Evolutionary conservation across 108 stramenopile genomes (phyloP).

Genomic region (Thalassiosira profunda): DNA sequence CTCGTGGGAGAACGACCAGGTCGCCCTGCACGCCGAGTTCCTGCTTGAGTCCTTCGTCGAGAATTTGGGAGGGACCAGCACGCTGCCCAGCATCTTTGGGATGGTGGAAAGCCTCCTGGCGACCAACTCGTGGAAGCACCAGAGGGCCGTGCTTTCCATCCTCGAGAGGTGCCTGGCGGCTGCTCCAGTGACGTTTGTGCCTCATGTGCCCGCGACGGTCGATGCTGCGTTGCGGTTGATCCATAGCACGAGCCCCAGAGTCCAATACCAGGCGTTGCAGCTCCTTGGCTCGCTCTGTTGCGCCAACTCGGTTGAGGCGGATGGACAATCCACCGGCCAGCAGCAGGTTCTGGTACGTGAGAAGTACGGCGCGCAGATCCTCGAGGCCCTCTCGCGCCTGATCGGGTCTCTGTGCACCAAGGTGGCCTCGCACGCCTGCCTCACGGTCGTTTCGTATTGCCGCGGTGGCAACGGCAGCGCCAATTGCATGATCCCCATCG

Average conservation of each 20-base stretch:
- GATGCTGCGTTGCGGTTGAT: constrained; percentile 50
- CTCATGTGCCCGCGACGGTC: constrained; percentile 57
- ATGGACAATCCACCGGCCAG: constrained; percentile 2
- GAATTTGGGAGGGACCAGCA: constrained; percentile 47
- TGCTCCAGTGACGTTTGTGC: constrained; percentile 63
- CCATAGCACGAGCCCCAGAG: constrained; percentile 41
- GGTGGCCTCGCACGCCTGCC: constrained; percentile 69
- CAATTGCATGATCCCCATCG: constrained; percentile 40
- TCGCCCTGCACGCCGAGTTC: constrained; percentile 55
- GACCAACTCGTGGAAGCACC: constrained; percentile 28
- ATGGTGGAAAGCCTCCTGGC: constrained; percentile 52
- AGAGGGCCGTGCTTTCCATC: constrained; percentile 62
- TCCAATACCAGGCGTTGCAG: constrained; percentile 74
- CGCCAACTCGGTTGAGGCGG: constrained; percentile 35
- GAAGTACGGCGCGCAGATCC: constrained; percentile 29
- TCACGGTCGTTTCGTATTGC: constrained; percentile 68
- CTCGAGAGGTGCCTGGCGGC: constrained; percentile 61
- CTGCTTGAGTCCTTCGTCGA: constrained; percentile 62
- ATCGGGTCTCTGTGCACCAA: constrained; percentile 53
- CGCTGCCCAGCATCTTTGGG: constrained; percentile 55
- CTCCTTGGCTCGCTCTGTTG: constrained; percentile 63
- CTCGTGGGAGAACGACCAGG: constrained; percentile 59
- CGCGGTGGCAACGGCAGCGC: constrained; percentile 43
- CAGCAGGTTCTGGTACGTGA: constrained; percentile 29
- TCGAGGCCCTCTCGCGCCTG: constrained; percentile 40